A percentile compares a stretch with the other conserved stretches of the same genome.
Evolutionary conservation across 257 asterid species (phyloP).

Genomic region (Rhazya stricta): DNA sequence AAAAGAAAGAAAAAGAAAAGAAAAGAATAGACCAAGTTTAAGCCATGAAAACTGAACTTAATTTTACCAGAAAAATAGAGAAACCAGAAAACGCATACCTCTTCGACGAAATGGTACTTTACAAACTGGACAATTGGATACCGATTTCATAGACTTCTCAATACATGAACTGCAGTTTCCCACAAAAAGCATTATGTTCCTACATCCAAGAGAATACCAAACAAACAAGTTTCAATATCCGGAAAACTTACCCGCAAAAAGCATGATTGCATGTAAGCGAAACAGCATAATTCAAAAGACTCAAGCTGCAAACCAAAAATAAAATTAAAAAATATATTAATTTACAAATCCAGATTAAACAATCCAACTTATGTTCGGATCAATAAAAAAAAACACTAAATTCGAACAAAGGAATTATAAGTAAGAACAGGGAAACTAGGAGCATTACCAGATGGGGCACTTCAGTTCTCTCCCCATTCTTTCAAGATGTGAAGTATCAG

Average conservation of each 20-base stretch:
- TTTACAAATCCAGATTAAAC: not conserved
- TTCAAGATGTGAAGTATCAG: constrained; percentile 70
- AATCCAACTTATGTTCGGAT: not conserved
- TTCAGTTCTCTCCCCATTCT: constrained; percentile 97
- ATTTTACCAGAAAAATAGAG: not conserved
- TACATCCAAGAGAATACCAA: not conserved
- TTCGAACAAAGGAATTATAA: not conserved
- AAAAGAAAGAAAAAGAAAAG: not conserved
- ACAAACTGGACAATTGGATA: constrained; percentile 79
- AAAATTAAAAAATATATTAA: not conserved
- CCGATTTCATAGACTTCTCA: constrained; percentile 72
- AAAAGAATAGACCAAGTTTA: no score
- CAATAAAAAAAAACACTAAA: not conserved
- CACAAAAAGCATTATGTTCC: not conserved
- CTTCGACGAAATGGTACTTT: constrained; percentile 85
- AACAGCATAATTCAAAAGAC: constrained; percentile 72
- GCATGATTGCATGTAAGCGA: constrained; percentile 91
- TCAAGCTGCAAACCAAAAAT: constrained; percentile 52
- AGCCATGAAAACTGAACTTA: not conserved
- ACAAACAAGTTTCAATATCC: not conserved
- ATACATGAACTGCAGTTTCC: constrained; percentile 55
- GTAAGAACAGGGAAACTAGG: not conserved
- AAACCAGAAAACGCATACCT: constrained; percentile 37
- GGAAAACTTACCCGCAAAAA: constrained; percentile 74
- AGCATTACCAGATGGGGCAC: constrained; percentile 83